Conservation (phyloP, 768 basidiomycete species). For the Boletus edulis region DNA sequence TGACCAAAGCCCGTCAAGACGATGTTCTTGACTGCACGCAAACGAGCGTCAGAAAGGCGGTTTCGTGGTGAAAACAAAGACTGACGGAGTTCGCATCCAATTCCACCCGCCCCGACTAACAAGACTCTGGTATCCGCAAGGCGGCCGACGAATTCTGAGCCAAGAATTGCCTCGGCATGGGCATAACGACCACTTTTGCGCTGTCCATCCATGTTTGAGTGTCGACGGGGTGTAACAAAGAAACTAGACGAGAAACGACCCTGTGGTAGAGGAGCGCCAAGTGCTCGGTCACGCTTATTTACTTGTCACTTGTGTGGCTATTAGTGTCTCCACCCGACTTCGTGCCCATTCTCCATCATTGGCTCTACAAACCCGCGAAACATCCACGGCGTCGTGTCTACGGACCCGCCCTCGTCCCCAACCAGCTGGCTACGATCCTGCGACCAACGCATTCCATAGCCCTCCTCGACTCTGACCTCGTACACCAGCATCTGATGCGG, state of each 20-base stretch:
- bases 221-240: not conserved
- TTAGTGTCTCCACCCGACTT: constrained; percentile 58
- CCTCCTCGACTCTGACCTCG: constrained; percentile 55
- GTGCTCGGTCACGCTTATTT: constrained; percentile 24
- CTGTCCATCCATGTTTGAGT: constrained; percentile 3
- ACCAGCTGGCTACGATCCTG: constrained; percentile 37
- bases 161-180: constrained; percentile 79
- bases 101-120: constrained; percentile 94
- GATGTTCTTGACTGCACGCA: no score
- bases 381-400: constrained; percentile 39
- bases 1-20: no score
- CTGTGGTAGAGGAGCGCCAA: no score
- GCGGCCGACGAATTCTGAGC: constrained; percentile 61
- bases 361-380: constrained; percentile 69
- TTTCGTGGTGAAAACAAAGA: constrained; percentile 9
- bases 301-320: constrained; percentile 15
- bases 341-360: constrained; percentile 67
- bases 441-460: constrained; percentile 70
- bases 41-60: not conserved
- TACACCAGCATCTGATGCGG: constrained; percentile 62
- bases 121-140: constrained; percentile 33
- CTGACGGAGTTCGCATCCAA: constrained; percentile 93
- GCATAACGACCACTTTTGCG: constrained; percentile 37
- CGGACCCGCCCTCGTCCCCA: not conserved
- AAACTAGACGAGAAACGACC: no score